Percentiles rank a stretch among this genome's conserved stretches.
Evolutionary conservation across 2,329 filamentous ascomycete genomes (phyloP).

Genomic region (Ceratocystis diversiconidia): DNA sequence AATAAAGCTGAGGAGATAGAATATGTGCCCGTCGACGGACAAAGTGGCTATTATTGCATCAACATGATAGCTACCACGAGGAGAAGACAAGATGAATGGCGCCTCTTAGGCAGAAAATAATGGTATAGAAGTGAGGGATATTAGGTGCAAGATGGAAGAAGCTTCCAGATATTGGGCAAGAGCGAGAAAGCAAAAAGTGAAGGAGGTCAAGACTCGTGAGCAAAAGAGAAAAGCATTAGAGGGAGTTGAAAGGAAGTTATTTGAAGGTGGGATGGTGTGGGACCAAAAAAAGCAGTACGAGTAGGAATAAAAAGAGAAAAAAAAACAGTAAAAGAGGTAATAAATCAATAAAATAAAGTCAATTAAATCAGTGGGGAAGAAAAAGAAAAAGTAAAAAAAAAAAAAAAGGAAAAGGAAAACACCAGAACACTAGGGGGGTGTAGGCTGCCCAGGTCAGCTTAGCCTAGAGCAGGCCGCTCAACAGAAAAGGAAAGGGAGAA

Average conservation of each 20-base stretch:
- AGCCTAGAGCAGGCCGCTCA: constrained; percentile 15
- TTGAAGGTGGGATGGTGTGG: constrained; percentile 10
- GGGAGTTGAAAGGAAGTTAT: constrained; percentile 16
- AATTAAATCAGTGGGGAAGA: background rate
- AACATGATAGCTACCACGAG: constrained; percentile 17
- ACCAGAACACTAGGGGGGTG: background rate
- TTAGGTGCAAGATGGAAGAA: background rate
- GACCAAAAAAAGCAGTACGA: constrained; percentile 9
- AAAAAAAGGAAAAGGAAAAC: constrained; percentile 13
- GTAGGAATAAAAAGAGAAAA: background rate
- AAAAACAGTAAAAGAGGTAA: background rate
- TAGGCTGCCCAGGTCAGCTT: background rate
- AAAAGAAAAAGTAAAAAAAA: constrained; percentile 6
- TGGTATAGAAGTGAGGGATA: background rate
- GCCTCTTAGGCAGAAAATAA: constrained; percentile 14
- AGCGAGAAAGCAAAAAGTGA: constrained; percentile 11
- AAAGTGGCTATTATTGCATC: constrained; percentile 15
- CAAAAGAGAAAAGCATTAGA: background rate
- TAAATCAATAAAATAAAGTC: no score
- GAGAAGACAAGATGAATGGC: constrained; percentile 2
- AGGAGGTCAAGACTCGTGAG: background rate
- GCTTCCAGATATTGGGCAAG: background rate
- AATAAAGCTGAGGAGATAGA: background rate
- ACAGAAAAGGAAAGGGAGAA: background rate
- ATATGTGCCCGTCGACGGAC: constrained; percentile 17